phyloP scores from a whole-genome alignment of 179 eudicot genomes.

The Pouteria campechiana region DNA sequence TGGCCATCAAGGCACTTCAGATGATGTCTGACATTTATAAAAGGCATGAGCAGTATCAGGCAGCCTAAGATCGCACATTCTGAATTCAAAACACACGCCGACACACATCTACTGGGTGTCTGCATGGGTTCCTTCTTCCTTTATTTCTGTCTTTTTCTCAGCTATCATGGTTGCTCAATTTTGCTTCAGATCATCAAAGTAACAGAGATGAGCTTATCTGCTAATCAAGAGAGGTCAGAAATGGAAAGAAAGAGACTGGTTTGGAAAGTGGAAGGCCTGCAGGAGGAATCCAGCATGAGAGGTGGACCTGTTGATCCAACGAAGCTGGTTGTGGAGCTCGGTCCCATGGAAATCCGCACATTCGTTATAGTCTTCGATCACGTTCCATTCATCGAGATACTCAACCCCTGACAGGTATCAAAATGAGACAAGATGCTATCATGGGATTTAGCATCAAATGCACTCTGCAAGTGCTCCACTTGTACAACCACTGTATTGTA shows the following conservation, averaged over 20 bases:
- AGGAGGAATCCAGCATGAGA: slow-evolving; percentile 25
- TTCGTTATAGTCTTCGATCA: slow-evolving; percentile 50
- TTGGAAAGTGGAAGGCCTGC: slow-evolving; percentile 60
- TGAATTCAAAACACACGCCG: too few relatives aligned
- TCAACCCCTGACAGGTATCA: too few relatives aligned
- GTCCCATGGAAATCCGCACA: slow-evolving; percentile 95
- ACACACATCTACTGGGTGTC: background rate
- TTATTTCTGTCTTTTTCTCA: background rate
- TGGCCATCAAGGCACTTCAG: too few relatives aligned
- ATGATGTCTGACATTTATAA: too few relatives aligned
- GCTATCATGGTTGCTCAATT: background rate
- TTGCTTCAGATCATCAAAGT: slow-evolving; percentile 50
- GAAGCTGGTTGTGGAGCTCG: slow-evolving; percentile 60
- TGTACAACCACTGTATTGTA: too few relatives aligned
- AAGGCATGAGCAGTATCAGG: too few relatives aligned
- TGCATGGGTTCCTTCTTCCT: background rate
- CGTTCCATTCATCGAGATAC: too few relatives aligned
- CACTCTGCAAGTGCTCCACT: too few relatives aligned
- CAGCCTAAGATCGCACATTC: too few relatives aligned
- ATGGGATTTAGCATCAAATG: too few relatives aligned
- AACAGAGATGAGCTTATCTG: slow-evolving; percentile 77
- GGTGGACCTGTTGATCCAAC: slow-evolving; percentile 62
- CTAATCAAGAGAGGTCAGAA: slow-evolving; percentile 71
- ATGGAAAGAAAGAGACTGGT: slow-evolving; percentile 62
- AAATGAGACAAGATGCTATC: too few relatives aligned